A percentile compares a stretch with the other conserved stretches of the same genome.
These are phyloP conservation scores for Nicotiana tabacum DNA, from an alignment of 257 asterid genomes.

Conservation along the genomic window DNA sequence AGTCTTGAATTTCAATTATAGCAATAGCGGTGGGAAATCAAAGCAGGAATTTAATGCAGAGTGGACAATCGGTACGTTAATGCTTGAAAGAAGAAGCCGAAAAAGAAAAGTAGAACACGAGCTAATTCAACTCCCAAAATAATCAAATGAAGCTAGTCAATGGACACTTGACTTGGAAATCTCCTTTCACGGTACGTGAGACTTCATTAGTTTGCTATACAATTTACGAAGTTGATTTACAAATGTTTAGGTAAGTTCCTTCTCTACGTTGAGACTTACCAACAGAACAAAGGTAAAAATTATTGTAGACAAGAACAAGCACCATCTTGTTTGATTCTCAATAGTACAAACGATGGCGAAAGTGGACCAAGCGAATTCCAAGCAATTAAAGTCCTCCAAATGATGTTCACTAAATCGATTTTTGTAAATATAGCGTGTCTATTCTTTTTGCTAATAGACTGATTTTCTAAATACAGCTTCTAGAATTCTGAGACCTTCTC, in stretches of 20 bases:
- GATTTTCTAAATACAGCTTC: neutral
- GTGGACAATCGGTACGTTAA: neutral
- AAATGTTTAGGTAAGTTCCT: neutral
- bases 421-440: neutral
- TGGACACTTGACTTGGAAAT: neutral
- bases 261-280: neutral
- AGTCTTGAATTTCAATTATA: neutral
- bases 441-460: too few species aligned
- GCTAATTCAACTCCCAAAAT: constrained; percentile 5
- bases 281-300: neutral
- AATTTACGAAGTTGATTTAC: neutral
- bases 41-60: neutral
- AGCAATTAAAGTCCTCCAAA: neutral
- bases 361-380: neutral
- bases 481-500: neutral
- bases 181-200: neutral
- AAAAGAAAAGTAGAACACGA: neutral
- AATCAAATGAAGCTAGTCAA: neutral
- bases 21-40: neutral
- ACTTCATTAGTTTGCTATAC: neutral
- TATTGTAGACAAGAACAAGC: neutral
- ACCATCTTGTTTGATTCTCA: neutral
- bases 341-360: neutral
- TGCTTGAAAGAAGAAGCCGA: neutral
- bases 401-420: neutral